These are phyloP conservation scores for Talaromyces adpressus DNA, from an alignment of 495 filamentous ascomycete genomes.

Conservation along the genomic window DNA sequence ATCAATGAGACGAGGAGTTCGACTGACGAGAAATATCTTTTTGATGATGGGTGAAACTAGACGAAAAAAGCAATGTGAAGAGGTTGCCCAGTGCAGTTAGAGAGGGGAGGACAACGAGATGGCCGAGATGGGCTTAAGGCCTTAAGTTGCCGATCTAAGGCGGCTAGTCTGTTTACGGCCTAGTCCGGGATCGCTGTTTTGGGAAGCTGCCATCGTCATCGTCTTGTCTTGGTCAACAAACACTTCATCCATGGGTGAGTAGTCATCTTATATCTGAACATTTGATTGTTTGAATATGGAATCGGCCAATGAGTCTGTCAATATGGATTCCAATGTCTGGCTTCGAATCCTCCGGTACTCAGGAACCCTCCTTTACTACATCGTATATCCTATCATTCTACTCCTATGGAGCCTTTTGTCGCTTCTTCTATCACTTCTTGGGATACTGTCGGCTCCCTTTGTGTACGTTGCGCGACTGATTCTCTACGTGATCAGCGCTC, in stretches of 20 bases:
- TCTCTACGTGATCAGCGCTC: slow-evolving; percentile 28
- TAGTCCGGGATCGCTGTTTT: background rate
- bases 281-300: slow-evolving; percentile 10
- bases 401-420: slow-evolving; percentile 14
- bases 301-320: slow-evolving; percentile 15
- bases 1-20: background rate
- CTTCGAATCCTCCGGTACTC: background rate
- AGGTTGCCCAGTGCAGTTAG: background rate
- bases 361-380: slow-evolving; percentile 24
- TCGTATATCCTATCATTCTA: slow-evolving; percentile 29
- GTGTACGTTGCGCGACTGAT: slow-evolving; percentile 32
- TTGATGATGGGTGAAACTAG: background rate
- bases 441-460: slow-evolving; percentile 35
- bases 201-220: background rate
- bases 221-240: background rate
- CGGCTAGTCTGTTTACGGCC: background rate
- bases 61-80: background rate
- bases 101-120: background rate
- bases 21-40: background rate
- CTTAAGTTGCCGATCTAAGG: background rate
- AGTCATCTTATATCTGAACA: background rate
- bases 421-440: slow-evolving; percentile 21
- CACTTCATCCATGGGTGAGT: no score
- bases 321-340: slow-evolving; percentile 9
- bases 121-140: background rate